A percentile compares a stretch with the other conserved stretches of the same genome.
phyloP scores from a whole-genome alignment of 2,329 filamentous ascomycete genomes.

The Colletotrichum echinochloae region DNA sequence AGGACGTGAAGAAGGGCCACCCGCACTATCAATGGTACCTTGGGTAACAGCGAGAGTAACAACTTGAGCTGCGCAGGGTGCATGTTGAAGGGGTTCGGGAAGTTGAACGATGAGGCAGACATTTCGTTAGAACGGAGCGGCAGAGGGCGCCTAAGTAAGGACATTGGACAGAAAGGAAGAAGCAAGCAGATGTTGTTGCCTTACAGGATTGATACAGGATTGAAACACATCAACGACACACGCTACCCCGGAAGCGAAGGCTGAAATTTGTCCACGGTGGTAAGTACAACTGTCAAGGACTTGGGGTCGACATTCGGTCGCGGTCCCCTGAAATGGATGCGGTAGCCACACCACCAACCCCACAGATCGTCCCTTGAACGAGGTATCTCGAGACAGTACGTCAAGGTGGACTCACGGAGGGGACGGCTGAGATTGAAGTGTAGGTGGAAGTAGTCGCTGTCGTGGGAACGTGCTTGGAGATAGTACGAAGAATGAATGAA shows the following conservation, averaged over 20 bases:
- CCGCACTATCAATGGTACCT: conserved; percentile 72
- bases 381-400: conserved; percentile 13
- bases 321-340: conserved; percentile 1
- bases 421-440: neutral
- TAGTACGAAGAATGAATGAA: conserved; percentile 7
- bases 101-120: conserved; percentile 9
- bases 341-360: neutral
- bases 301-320: conserved; percentile 13
- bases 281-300: conserved; percentile 18
- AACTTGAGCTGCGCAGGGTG: conserved; percentile 37
- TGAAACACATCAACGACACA: conserved; percentile 33
- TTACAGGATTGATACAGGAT: conserved; percentile 30
- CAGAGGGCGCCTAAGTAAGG: conserved; percentile 10
- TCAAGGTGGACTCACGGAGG: conserved; percentile 1
- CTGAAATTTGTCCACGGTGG: conserved; percentile 4
- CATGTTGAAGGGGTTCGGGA: conserved; percentile 32
- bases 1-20: conserved; percentile 74
- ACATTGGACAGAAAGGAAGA: neutral
- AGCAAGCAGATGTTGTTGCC: conserved; percentile 18
- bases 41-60: conserved; percentile 57
- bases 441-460: conserved; percentile 4
- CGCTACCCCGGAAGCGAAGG: conserved; percentile 20
- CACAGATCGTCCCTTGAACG: conserved; percentile 3
- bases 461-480: conserved; percentile 11
- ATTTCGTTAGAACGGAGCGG: neutral